Evolutionary conservation across 2,329 filamentous ascomycete species (phyloP), one percentile per base, ranked within the genome.

Genomic region (Furcasterigmium furcatum): DNA sequence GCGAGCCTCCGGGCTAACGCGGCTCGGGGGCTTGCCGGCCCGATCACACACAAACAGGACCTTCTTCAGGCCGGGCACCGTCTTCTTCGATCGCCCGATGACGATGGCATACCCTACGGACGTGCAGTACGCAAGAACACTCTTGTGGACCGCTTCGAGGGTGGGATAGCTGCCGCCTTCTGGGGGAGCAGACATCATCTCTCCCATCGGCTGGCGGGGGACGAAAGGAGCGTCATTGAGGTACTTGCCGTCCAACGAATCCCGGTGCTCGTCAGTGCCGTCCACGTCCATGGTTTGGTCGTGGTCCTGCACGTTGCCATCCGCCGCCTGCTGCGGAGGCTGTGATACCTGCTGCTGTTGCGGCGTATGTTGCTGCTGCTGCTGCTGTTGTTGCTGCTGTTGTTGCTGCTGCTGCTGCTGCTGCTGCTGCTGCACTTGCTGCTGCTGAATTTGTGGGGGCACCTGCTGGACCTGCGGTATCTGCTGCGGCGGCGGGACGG

Each of bases 101-200:
- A 85, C 82, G 43, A 85, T 82, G 8, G 82, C 82, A 59, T 85
- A 85, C 39, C 82, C 82, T 36, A 85, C 81, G 14, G 80, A 82
- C 0, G 81, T 82, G 56, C 81, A 84, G 57, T 85, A 84, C n/a
- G 73, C 68, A 46, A 85, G 65, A 16, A 84, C 81, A 24, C 77
- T 78, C 58, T 82, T 79, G 56, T 85, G 82, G 9, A 85, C 76
- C 8, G 80, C 79, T 49, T 85, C 82, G 21, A 85, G 68, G 3
- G 80, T 84, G 3, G 80, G 74, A 52, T 80, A 85, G 53, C 78
- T 84, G 16, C 79, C 79, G 7, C 81, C 82, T 55, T 84, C 79
- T 2, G 81, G 81, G 4, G 82, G 82, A 3, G 79, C 72, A 4
- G 79, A 81, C 79, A 83, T 82, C 67, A 77, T 74, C 19, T 68